These are phyloP conservation scores for Vaccinium vitisidaea DNA, from an alignment of 148 eudicot species.

Conservation along the genomic window DNA sequence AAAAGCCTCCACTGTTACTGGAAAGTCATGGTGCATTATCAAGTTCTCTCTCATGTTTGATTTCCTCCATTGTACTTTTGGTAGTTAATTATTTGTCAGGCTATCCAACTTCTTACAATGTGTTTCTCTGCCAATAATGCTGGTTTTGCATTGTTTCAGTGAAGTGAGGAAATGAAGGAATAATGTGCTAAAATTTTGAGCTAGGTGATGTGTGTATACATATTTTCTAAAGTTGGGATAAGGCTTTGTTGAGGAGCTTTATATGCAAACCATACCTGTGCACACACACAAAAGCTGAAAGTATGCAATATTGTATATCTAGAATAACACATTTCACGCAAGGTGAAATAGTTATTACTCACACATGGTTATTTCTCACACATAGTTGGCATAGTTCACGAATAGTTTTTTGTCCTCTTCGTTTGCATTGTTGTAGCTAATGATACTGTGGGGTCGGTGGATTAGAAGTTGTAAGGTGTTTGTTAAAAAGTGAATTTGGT, in stretches of 20 bases:
- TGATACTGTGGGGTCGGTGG: not conserved
- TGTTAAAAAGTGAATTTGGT: not conserved
- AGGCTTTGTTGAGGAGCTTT: not conserved
- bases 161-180: not conserved
- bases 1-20: slow-evolving; percentile 80
- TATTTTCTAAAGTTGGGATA: not conserved
- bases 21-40: slow-evolving; percentile 72
- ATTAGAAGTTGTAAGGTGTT: not conserved
- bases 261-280: not conserved
- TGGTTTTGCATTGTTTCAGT: not conserved
- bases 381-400: not conserved
- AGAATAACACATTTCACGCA: not conserved
- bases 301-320: not conserved
- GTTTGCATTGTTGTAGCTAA: not conserved
- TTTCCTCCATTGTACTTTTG: not conserved
- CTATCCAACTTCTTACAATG: not conserved
- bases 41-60: not conserved
- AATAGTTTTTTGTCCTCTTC: not conserved
- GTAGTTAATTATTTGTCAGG: not conserved
- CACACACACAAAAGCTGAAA: not conserved
- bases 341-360: not conserved
- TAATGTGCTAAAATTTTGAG: not conserved
- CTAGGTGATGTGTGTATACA: not conserved
- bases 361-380: not conserved
- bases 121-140: slow-evolving; percentile 6